A percentile compares a stretch with the other conserved stretches of the same genome.
phyloP scores from a whole-genome alignment of 2,329 filamentous ascomycete genomes.

The Nigrospora sphaerica region DNA sequence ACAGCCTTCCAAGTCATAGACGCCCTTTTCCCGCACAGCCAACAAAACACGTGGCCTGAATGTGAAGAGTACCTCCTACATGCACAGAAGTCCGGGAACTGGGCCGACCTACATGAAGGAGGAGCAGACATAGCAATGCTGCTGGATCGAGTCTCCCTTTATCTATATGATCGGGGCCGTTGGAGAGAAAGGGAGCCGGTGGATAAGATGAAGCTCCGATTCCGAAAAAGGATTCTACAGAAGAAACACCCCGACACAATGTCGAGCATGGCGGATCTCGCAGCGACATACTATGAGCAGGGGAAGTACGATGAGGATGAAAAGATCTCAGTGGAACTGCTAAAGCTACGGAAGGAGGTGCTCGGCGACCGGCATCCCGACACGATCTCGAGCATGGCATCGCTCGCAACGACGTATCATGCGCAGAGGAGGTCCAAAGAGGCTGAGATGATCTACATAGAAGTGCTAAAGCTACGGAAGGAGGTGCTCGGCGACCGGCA shows the following conservation, averaged over 20 bases:
- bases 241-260: conserved; percentile 17
- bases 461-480: conserved; percentile 1
- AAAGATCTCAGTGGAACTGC: neutral
- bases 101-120: conserved; percentile 12
- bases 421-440: conserved; percentile 1
- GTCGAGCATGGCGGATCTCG: conserved; percentile 12
- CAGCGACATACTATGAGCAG: conserved; percentile 7
- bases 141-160: conserved; percentile 9
- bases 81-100: conserved; percentile 14
- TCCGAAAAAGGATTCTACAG: conserved; percentile 10
- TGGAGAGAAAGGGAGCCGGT: conserved; percentile 17
- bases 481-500: neutral
- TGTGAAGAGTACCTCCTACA: conserved; percentile 21
- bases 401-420: conserved; percentile 12
- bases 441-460: neutral
- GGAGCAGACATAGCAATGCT: conserved; percentile 6
- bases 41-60: conserved; percentile 10
- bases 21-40: conserved; percentile 10
- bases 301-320: conserved; percentile 4
- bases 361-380: conserved; percentile 2
- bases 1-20: conserved; percentile 13
- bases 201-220: conserved; percentile 6
- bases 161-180: conserved; percentile 13
- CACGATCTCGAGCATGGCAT: neutral
- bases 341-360: neutral